Evolutionary conservation across 768 basidiomycete genomes (phyloP), one percentile per base, ranked within the genome.

Genomic region (Auriscalpium microsporum): DNA sequence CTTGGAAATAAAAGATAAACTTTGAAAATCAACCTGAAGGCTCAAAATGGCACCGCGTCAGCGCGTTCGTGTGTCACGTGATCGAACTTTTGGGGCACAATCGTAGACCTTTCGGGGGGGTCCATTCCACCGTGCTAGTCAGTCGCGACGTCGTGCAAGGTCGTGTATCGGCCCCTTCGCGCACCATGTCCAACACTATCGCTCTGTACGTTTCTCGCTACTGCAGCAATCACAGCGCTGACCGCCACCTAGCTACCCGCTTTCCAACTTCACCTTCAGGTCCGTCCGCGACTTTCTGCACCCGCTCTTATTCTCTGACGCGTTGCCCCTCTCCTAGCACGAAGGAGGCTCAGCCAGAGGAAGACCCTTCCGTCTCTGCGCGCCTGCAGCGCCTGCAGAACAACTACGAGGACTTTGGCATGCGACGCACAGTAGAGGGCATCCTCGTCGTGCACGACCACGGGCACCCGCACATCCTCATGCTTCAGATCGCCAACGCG

Each of bases 401-500:
- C 68, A 95, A 98, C 70, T 98, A 94, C 79, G 90, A 92, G 68
- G 91, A 95, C 69, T 93, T 86, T 69, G 96, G 96, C 9, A 95
- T 97, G 90, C 82, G 96, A 16, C 77, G 94, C 17, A 96, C 95
- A 0, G 94, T 96, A 8, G 94, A 96, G 65, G 92, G 84, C 47
- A 83, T 90, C 50, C 77, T 91, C 6, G 86, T 94, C 54, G 93
- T 94, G 6, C 91, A 96, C 71, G 94, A 97, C 68, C 94, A 97
- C 63, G 95, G 94, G 0, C 92, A 95, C 65, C 94, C 95, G 1
- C 95, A 99, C 65, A 92, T 98, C 58, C 82, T 99, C 61, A 94
- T 98, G 86, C 80, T 97, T 6, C 96, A 98, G 67, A 96, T 99
- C 67, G 96, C 94, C 19, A 97, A 96, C 69, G 93, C 94, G 14